Conservation (phyloP, 345 rosid genomes). For the Salix arbutifolia region DNA sequence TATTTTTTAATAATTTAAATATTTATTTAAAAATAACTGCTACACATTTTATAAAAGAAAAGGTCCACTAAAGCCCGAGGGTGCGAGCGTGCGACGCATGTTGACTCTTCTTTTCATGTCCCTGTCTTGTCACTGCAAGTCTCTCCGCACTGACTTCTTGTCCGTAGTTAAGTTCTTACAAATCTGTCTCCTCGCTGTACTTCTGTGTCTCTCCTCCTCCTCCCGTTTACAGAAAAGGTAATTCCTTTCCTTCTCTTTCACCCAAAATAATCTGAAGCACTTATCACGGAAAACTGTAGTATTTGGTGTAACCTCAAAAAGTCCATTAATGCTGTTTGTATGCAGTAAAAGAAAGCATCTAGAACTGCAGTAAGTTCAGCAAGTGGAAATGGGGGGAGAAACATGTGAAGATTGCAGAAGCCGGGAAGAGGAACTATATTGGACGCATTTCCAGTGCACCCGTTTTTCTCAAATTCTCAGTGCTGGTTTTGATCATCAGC, state of each 20-base stretch:
- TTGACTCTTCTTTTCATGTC: constrained; percentile 4
- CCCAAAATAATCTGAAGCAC: not conserved
- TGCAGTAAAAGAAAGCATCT: not conserved
- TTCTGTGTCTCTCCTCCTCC: not conserved
- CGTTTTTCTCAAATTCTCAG: constrained; percentile 60
- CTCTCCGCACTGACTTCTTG: not conserved
- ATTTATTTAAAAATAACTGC: too few relatives aligned
- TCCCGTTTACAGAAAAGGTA: not conserved
- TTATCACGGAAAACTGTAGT: not conserved
- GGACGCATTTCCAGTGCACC: constrained; percentile 63
- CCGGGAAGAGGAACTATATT: constrained; percentile 73
- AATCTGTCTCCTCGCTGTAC: not conserved
- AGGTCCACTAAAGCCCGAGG: not conserved
- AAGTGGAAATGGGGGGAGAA: constrained; percentile 39
- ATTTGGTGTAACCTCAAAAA: not conserved
- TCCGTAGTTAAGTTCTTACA: not conserved
- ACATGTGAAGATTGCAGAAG: constrained; percentile 43
- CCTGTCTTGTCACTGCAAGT: not conserved
- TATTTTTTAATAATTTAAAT: too few relatives aligned
- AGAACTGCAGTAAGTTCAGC: not conserved
- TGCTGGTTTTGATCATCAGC: constrained; percentile 47
- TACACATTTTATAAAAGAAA: too few relatives aligned
- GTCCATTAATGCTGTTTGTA: not conserved
- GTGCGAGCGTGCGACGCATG: not conserved
- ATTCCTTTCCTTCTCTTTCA: not conserved